Base-by-base conservation (phyloP, 768 basidiomycete genomes). In the Macrocybe gigantea region DNA sequence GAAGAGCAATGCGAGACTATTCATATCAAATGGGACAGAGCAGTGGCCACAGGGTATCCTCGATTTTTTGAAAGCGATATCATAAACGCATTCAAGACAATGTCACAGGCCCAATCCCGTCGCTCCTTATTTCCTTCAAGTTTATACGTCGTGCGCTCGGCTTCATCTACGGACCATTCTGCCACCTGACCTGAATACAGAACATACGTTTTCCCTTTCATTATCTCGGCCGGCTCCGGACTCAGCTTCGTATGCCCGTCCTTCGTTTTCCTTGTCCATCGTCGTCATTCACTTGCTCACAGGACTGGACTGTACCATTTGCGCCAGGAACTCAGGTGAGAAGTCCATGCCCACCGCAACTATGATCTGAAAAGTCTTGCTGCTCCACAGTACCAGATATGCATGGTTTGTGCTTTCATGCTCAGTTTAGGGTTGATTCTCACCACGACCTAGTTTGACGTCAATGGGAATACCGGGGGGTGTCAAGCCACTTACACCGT, bases 231-330 rank as follows among this genome's bases (percentile, higher is more conserved):
- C 1, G 82, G 82, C 4, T 57, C 54, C 39, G 70, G 61, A 9
- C 61, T 74, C 7, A 68, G 56, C 46, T 78, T 73, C 58, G 81
- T 83, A 54, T 7, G 79, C 67, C 10, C 40, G 5, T 45, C 30
- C 44, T 13, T 14, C 6, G 4, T 15, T 5, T 30, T 33, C 22
- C 40, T 37, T 36, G 47, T 14, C 44, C 45, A 32, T 31, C 15
- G 22, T 22, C 22, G 1, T 34, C n/a, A 39, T 40, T 29, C 13
- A 50, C 35, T 38, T 43, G 32, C 36, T 6, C 33, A 7, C 52
- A 82, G 80, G 74, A 82, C 54, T 82, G 77, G 73, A 56, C 65
- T 15, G 77, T 83, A 33, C 81, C 82, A 1, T 84, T 79, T 52
- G 61, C 66, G 4, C 80, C 81, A 1, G 80, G 75, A 5, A 82